phyloP scores from a whole-genome alignment of 441 rosid genomes.

The Biscutella laevigata region DNA sequence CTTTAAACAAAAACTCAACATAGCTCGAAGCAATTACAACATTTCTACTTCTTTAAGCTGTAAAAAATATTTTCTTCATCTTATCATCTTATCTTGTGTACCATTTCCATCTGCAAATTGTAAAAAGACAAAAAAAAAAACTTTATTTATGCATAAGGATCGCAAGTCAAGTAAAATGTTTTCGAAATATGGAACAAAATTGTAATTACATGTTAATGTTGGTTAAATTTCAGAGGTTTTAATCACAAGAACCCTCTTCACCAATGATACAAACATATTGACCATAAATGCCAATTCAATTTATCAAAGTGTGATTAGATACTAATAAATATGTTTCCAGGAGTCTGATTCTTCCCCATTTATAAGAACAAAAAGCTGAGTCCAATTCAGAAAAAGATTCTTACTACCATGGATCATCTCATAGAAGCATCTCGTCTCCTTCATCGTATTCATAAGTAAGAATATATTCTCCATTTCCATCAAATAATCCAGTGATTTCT shows the following conservation, averaged over 20 bases:
- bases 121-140: background rate
- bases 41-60: slow-evolving; percentile 14
- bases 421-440: slow-evolving; percentile 72
- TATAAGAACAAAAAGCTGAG: slow-evolving; percentile 3
- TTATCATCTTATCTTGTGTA: slow-evolving; percentile 38
- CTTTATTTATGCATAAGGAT: background rate
- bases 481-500: slow-evolving; percentile 28
- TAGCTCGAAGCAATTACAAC: too few species aligned
- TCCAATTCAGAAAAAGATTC: slow-evolving; percentile 20
- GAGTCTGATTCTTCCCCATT: slow-evolving; percentile 14
- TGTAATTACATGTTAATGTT: slow-evolving; percentile 42
- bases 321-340: background rate
- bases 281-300: background rate
- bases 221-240: slow-evolving; percentile 58
- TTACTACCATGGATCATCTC: slow-evolving; percentile 82
- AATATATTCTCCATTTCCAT: slow-evolving; percentile 47
- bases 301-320: background rate
- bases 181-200: background rate
- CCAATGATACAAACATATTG: slow-evolving; percentile 73
- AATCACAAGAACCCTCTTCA: slow-evolving; percentile 68
- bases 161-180: background rate
- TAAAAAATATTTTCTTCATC: slow-evolving; percentile 19
- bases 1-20: too few species aligned
- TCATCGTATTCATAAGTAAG: slow-evolving; percentile 64
- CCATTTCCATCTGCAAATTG: slow-evolving; percentile 36